Base-by-base conservation (phyloP, 495 filamentous ascomycete genomes). In the Trichoderma parareesei region DNA sequence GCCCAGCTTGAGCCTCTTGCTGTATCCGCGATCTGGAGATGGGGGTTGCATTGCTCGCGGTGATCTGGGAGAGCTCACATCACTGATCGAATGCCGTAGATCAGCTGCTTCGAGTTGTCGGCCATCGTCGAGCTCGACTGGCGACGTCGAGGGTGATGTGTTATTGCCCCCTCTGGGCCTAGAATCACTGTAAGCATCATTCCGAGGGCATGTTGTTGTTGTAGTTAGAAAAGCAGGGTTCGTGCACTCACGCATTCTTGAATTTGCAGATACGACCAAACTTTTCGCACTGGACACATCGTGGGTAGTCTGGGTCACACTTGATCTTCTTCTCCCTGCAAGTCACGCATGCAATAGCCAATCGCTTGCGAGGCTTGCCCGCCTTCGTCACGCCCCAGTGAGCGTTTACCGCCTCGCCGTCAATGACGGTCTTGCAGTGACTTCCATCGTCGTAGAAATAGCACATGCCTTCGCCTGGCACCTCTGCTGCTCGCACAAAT, bases 261-360 rank as follows among this genome's bases (percentile, higher is more conserved):
- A 92, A 93, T 72, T 89, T 85, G 85, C 92, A 97, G 38, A 87
- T 82, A 60, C 89, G 82, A 20, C 90, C 89, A 68, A 90, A 91
- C 74, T 96, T 97, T 71, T 93, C 89, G 73, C 92, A 97, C 72
- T 96, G 92, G 64, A 90, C 84, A 70, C 92, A 97, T 65, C 89
- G 88, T 40, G 89, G 89, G 64, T 86, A 85, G 67, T 90, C 92
- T 7, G 91, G 92, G 65, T 96, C 92, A 69, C 92, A 97, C 73
- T 94, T 96, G 78, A 96, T 94, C 80, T 97, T 97, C 85, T 97
- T 97, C 75, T 96, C 91, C 38, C 92, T 85, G 73, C 92, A 97
- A 10, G 90, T 93, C 61, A 93, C 80, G 70, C 92, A 97, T 16
- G 92, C 92, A 67, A 94, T 91, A 40, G 91, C 91, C 64, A 96